These are phyloP conservation scores for Cyclocybe aegerita DNA, from an alignment of 768 basidiomycete genomes.

Conservation along the genomic window DNA sequence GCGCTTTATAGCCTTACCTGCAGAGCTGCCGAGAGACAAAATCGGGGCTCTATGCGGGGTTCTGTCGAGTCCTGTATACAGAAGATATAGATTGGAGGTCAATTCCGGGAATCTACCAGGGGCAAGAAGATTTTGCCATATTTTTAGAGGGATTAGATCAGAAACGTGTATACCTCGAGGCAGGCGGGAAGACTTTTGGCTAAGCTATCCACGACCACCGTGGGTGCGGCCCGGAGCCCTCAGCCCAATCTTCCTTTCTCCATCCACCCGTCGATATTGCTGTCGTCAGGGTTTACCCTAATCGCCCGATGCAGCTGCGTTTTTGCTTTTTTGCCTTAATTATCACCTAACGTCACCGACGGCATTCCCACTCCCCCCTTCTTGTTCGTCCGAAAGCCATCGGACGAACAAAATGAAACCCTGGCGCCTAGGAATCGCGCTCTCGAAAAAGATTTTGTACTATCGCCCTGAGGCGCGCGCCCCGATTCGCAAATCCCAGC, in stretches of 20 bases:
- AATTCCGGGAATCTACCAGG: slow-evolving; percentile 31
- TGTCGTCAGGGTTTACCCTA: slow-evolving; percentile 4
- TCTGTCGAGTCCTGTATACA: slow-evolving; percentile 23
- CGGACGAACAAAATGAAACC: background rate
- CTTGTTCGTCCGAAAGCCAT: background rate
- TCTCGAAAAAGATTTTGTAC: slow-evolving; percentile 6
- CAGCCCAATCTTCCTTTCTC: slow-evolving; percentile 10
- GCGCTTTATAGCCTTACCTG: slow-evolving; percentile 33
- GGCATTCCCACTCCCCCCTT: background rate
- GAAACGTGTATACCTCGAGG: slow-evolving; percentile 46
- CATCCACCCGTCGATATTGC: background rate
- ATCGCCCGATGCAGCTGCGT: slow-evolving; percentile 5
- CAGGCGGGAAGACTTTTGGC: slow-evolving; percentile 13
- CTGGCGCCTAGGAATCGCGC: background rate
- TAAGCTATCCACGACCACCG: slow-evolving; percentile 12
- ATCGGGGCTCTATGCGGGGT: slow-evolving; percentile 30
- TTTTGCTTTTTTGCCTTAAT: slow-evolving; percentile 14
- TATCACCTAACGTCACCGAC: too few relatives aligned
- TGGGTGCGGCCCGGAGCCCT: slow-evolving; percentile 19
- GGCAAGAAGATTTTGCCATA: slow-evolving; percentile 28
- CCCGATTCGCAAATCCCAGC: slow-evolving; percentile 7
- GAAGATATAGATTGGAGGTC: slow-evolving; percentile 27
- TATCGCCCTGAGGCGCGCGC: slow-evolving; percentile 6
- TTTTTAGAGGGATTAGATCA: slow-evolving; percentile 40
- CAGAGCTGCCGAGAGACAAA: slow-evolving; percentile 26